Evolutionary conservation across 352 stramenopile species (phyloP), one percentile per base, ranked within the genome.

Genomic region (Blastocystis hominis): DNA sequence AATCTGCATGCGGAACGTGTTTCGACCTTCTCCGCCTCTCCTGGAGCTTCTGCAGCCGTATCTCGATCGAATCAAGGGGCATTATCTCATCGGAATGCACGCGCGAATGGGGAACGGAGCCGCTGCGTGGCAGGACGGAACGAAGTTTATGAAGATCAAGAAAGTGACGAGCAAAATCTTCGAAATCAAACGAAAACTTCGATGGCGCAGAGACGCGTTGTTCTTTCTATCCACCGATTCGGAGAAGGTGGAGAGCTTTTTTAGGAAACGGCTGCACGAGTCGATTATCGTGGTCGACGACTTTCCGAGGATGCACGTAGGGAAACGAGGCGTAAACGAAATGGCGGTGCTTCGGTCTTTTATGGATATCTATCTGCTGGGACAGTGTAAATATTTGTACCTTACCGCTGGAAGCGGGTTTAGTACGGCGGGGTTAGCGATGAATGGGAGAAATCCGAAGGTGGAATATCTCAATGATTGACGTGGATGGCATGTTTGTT

Each of bases 171-270:
- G n/a, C n/a, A 59, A 84, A 30, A 4, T 68, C 15, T 20, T 40
- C 10, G 36, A 38, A 9, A 84, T 84, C 62, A 24, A 64, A 15
- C 44, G 36, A 30, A 64, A 66, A 30, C 50, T 84, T 20, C 54
- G 34, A 47, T 42, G 42, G n/a, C 72, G 62, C 40, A 10, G 3
- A 1, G 62, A 84, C 17, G 20, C 54, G 1, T 3, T 53, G 20
- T 46, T 84, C 9, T 84, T 84, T 34, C 42, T 84, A 1, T 84
- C 72, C n/a, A 84, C 72, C 5, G 72, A 84, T 66, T 84, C 72
- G 55, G 72, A 84, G 7, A 42, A 42, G 34, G 20, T 66, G 15
- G 72, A 84, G 56, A 24, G 3, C 13, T 47, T 69, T 10, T 30
- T 84, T 9, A 42, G 24, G 38, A 68, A 64, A 34, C 47, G 10